These are phyloP conservation scores for Hawksworthiomyces lignivorus DNA, from an alignment of 2,329 filamentous ascomycete species.

Conservation along the genomic window DNA sequence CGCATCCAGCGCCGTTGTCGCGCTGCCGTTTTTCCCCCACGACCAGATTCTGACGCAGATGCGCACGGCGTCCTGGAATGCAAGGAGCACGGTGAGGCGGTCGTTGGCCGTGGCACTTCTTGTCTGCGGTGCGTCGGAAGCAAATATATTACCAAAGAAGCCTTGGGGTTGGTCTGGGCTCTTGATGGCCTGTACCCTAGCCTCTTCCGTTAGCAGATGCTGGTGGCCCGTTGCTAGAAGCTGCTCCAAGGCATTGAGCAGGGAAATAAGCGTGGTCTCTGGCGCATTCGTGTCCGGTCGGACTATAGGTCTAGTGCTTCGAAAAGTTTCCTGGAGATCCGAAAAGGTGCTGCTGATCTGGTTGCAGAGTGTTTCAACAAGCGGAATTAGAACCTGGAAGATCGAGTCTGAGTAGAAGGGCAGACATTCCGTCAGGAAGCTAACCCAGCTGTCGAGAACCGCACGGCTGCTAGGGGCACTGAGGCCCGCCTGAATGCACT, in stretches of 20 bases:
- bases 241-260: slow-evolving; percentile 89
- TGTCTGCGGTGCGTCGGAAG: slow-evolving; percentile 67
- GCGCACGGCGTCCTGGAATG: slow-evolving; percentile 90
- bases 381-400: slow-evolving; percentile 81
- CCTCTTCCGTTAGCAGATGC: slow-evolving; percentile 68
- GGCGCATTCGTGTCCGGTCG: slow-evolving; percentile 34
- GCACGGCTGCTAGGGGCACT: slow-evolving; percentile 64
- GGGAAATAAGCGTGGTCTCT: slow-evolving; percentile 69
- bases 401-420: slow-evolving; percentile 78
- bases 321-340: slow-evolving; percentile 60
- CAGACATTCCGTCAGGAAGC: slow-evolving; percentile 74
- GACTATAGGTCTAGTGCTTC: slow-evolving; percentile 11
- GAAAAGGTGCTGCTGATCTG: slow-evolving; percentile 69
- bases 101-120: slow-evolving; percentile 86
- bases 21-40: slow-evolving; percentile 43
- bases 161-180: slow-evolving; percentile 76
- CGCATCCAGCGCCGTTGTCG: slow-evolving; percentile 51
- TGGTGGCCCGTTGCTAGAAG: slow-evolving; percentile 83
- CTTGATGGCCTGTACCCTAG: slow-evolving; percentile 59
- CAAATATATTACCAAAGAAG: slow-evolving; percentile 89
- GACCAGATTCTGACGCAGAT: slow-evolving; percentile 94
- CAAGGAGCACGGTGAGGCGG: slow-evolving; percentile 85
- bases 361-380: slow-evolving; percentile 81
- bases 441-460: slow-evolving; percentile 86
- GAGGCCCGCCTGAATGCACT: slow-evolving; percentile 75